Evolutionary conservation across 495 filamentous ascomycete species (phyloP).

Genomic region (Talaromyces ruber): DNA sequence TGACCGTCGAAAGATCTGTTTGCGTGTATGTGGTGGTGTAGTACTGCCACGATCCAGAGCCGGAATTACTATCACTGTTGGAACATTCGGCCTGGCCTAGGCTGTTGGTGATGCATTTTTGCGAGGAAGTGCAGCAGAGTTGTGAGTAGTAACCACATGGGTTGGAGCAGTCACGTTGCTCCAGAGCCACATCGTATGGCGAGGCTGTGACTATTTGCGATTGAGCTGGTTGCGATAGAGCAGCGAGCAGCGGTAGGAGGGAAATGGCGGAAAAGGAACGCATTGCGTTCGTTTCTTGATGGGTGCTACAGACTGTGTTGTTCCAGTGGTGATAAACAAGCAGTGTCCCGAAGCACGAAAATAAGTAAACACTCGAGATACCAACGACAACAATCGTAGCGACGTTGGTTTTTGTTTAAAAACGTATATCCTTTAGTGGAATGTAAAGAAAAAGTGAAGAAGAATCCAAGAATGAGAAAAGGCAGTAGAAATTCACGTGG

Average conservation of each 20-base stretch:
- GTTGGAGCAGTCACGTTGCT: constrained; percentile 46
- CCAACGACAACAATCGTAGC: constrained; percentile 4
- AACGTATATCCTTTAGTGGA: background rate
- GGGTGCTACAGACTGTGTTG: background rate
- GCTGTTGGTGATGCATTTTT: constrained; percentile 56
- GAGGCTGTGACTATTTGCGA: background rate
- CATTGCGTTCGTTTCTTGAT: background rate
- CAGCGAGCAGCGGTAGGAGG: constrained; percentile 15
- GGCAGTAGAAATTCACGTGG: constrained; percentile 9
- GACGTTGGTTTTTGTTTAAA: background rate
- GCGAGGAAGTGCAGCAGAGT: constrained; percentile 55
- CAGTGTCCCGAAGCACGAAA: background rate
- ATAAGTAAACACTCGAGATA: background rate
- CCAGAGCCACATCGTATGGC: background rate
- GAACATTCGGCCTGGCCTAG: constrained; percentile 46
- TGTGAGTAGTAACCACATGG: constrained; percentile 59
- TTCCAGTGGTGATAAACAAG: background rate
- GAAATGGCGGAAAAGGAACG: constrained; percentile 21
- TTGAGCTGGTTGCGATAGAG: constrained; percentile 17
- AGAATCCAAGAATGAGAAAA: constrained; percentile 10
- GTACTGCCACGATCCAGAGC: constrained; percentile 40
- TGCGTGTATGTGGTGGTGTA: constrained; percentile 68
- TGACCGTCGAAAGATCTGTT: constrained; percentile 57
- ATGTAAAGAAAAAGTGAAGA: constrained; percentile 7
- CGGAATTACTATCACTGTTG: constrained; percentile 18